Evolutionary conservation across 1,284 basidiomycete genomes (phyloP).

Genomic region (Ganoderma multipileum): DNA sequence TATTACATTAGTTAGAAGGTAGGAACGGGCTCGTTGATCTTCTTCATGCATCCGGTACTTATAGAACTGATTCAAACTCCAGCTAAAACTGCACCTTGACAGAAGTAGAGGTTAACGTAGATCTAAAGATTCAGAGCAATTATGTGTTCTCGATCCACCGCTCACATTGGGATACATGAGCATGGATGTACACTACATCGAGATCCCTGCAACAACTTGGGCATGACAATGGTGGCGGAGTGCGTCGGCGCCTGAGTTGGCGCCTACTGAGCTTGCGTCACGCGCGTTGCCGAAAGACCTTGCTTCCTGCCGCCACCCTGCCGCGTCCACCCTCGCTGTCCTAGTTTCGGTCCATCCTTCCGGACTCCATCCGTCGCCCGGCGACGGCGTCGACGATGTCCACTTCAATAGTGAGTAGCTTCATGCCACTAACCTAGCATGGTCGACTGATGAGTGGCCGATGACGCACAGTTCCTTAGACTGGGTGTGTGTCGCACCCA

Average conservation of each 20-base stretch:
- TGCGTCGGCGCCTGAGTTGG: not conserved
- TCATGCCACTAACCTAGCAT: no score
- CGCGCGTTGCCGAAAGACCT: constrained; percentile 28
- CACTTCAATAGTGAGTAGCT: constrained; percentile 25
- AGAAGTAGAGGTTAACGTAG: no score
- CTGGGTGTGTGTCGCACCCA: constrained; percentile 42
- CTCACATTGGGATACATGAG: no score
- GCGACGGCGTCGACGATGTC: constrained; percentile 26
- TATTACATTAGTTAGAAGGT: not conserved
- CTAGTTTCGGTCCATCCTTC: not conserved
- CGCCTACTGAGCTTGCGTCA: constrained; percentile 25
- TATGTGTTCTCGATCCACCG: no score
- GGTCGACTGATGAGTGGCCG: not conserved
- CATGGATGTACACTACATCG: no score
- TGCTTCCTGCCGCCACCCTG: constrained; percentile 16
- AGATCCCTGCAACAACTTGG: no score
- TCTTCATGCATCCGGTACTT: no score
- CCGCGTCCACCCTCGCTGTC: not conserved
- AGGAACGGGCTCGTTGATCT: not conserved
- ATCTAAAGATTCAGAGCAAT: no score
- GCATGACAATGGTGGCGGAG: no score
- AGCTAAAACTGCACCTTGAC: no score
- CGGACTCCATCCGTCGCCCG: constrained; percentile 10
- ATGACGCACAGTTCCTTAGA: constrained; percentile 34
- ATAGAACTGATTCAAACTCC: no score